Evolutionary conservation across 345 rosid genomes (phyloP).

Genomic region (Boechera retrofracta): DNA sequence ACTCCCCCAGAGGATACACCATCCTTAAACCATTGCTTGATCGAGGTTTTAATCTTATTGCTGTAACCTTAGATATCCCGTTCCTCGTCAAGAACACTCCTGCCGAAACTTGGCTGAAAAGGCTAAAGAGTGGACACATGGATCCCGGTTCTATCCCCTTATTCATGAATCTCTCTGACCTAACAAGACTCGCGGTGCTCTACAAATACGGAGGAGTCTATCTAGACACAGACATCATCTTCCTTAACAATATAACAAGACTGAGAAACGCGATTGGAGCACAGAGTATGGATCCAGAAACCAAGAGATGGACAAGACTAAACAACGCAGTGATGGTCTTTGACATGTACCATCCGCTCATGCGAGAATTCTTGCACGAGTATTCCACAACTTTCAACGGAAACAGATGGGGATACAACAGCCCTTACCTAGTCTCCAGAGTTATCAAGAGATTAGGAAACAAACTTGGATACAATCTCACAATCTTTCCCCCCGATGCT

Average conservation of each 20-base stretch:
- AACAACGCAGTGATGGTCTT: constrained; percentile 75
- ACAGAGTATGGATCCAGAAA: constrained; percentile 54
- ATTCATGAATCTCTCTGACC: constrained; percentile 64
- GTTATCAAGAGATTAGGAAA: constrained; percentile 51
- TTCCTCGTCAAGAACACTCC: constrained; percentile 66
- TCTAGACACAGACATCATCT: constrained; percentile 77
- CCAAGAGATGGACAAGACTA: constrained; percentile 65
- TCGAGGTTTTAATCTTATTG: constrained; percentile 56
- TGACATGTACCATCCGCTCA: constrained; percentile 62
- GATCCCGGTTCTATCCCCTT: constrained; percentile 76
- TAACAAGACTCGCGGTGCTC: constrained; percentile 65
- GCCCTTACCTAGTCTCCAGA: constrained; percentile 75
- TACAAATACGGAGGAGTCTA: constrained; percentile 81
- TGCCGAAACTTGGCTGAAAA: constrained; percentile 65
- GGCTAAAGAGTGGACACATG: constrained; percentile 55
- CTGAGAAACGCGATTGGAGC: constrained; percentile 73
- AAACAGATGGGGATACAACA: constrained; percentile 77
- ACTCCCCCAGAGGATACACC: constrained; percentile 52
- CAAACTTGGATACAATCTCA: constrained; percentile 52
- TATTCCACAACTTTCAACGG: constrained; percentile 69
- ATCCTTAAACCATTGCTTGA: constrained; percentile 62
- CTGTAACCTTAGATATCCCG: constrained; percentile 57
- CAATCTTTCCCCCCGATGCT: constrained; percentile 54
- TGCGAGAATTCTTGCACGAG: constrained; percentile 66
- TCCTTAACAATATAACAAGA: constrained; percentile 52